Percentiles rank a stretch among this genome's conserved stretches.
phyloP scores from a whole-genome alignment of 345 rosid species.

The Punica granatum region DNA sequence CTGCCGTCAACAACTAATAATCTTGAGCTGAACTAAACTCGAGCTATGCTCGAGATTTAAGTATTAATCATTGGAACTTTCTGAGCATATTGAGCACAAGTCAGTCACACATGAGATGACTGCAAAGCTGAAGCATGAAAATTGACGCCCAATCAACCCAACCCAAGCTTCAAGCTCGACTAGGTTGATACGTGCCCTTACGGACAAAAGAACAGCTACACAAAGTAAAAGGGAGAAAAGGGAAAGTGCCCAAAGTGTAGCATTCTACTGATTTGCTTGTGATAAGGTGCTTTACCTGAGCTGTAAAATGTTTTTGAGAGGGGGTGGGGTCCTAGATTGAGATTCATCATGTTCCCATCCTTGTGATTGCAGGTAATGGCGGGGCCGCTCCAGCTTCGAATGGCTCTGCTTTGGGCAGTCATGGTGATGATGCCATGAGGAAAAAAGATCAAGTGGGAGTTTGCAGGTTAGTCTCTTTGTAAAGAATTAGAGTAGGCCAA shows the following conservation, averaged over 20 bases:
- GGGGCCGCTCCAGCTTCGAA: slow-evolving; percentile 24
- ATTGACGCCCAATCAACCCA: no score
- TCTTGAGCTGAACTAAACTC: no score
- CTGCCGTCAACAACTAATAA: no score
- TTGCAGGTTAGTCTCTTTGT: slow-evolving; percentile 4
- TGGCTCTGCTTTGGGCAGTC: slow-evolving; percentile 17
- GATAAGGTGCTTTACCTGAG: background rate
- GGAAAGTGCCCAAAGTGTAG: background rate
- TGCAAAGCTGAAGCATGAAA: no score
- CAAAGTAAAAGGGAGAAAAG: background rate
- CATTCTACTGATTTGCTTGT: background rate
- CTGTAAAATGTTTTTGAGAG: background rate
- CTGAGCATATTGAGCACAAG: no score
- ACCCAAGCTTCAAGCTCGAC: no score
- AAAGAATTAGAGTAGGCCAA: slow-evolving; percentile 9
- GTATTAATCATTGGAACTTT: no score
- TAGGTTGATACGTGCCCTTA: no score
- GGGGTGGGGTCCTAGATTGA: slow-evolving; percentile 9
- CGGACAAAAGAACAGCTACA: background rate
- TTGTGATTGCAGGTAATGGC: slow-evolving; percentile 31
- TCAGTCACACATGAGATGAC: no score
- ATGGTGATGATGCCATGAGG: slow-evolving; percentile 17
- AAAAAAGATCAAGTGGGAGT: background rate
- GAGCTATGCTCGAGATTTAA: no score
- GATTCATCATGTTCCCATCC: background rate